Evolutionary conservation across 768 basidiomycete species (phyloP), one percentile per base, ranked within the genome.

Genomic region (Tubosaeta sp.): DNA sequence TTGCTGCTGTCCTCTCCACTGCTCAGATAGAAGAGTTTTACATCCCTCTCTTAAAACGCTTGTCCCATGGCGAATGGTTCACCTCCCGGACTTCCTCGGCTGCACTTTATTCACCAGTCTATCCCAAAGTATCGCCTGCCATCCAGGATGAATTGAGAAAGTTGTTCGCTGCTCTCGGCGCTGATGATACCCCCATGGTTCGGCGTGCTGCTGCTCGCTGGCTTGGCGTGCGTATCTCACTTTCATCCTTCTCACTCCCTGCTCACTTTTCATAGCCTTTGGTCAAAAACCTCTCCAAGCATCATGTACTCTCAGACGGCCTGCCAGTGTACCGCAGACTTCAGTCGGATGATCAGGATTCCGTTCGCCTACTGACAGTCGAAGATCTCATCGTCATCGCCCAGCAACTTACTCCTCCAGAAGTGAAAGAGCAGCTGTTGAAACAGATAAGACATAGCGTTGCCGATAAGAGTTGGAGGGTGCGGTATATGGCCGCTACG

Each of bases 121-220:
- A 98, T 67, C 73, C 83, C 27, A 87, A 86, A 65, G 88, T 87
- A 19, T 80, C 87, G 3, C 71, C 84, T 13, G 61, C 74, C 35
- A 73, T 86, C 52, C 90, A 94, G 69, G 91, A 93, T 49, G 95
- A 98, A 35, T 72, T 98, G 60, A 81, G 94, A 55, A 89, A 87
- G 68, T 81, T 85, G 46, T 99, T 90, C 61, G 76, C 83, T 9
- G 78, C 81, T 29, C 79, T 99, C 27, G 89, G 87, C 9, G 79
- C 83, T 18, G 96, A 99, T 65, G 96, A 99, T 65, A 99, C 96
- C 12, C 96, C 96, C 22, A 99, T 99, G 96, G 95, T 97, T 52
- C 79, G 94, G 62, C 79, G 96, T 55, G 94, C 95, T 24, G 94
- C 94, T 42, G 94, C 94, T 12, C 96, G 93, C 70, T 92, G 89